Conservation (phyloP, 2,329 filamentous ascomycete species). For the Cladosporium colombiae region DNA sequence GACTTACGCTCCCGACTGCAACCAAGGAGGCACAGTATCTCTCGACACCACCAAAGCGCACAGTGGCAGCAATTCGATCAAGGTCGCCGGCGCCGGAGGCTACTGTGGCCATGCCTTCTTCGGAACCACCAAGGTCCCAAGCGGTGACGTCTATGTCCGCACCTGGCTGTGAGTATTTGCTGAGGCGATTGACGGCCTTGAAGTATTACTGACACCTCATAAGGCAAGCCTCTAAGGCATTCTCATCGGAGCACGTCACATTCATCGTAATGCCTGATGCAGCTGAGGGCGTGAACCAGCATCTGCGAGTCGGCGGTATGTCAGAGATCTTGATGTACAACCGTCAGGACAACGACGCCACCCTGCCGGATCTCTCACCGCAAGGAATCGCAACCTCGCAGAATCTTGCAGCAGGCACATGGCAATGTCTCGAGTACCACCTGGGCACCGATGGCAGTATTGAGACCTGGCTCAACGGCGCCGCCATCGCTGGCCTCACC, state of each 20-base stretch:
- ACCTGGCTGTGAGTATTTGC: slow-evolving; percentile 53
- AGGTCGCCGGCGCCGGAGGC: slow-evolving; percentile 52
- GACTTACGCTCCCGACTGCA: slow-evolving; percentile 61
- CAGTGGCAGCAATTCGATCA: slow-evolving; percentile 57
- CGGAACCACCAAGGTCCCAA: slow-evolving; percentile 58
- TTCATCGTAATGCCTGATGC: slow-evolving; percentile 67
- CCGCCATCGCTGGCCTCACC: slow-evolving; percentile 55
- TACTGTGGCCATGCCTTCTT: slow-evolving; percentile 64
- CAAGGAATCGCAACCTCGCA: slow-evolving; percentile 58
- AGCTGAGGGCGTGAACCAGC: slow-evolving; percentile 56
- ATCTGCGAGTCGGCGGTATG: slow-evolving; percentile 64
- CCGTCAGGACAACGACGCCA: slow-evolving; percentile 63
- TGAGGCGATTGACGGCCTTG: neutral
- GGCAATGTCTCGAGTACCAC: slow-evolving; percentile 65
- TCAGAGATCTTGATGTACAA: slow-evolving; percentile 65
- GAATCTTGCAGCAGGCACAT: slow-evolving; percentile 52
- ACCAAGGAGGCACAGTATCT: slow-evolving; percentile 58
- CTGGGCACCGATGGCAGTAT: slow-evolving; percentile 59
- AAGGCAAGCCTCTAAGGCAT: slow-evolving; percentile 44
- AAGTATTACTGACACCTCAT: neutral
- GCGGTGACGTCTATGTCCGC: slow-evolving; percentile 59
- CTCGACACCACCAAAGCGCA: slow-evolving; percentile 60
- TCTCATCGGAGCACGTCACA: slow-evolving; percentile 61
- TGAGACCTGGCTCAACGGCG: slow-evolving; percentile 62
- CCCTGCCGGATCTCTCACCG: slow-evolving; percentile 61